These are phyloP conservation scores for Chenopodium berlandieri DNA, from an alignment of 148 eudicot species.

Conservation along the genomic window DNA sequence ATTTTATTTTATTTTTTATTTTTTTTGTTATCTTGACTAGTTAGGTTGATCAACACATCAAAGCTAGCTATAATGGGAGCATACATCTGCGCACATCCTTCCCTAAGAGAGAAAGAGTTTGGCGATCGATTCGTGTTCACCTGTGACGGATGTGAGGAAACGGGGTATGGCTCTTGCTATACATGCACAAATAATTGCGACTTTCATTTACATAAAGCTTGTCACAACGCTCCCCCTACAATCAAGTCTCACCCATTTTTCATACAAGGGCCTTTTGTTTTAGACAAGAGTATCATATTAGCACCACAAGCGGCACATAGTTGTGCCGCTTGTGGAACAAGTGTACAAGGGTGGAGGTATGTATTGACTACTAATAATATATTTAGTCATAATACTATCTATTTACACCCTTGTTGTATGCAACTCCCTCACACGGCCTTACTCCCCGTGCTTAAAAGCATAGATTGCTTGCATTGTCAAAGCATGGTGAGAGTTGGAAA, in stretches of 20 bases:
- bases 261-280: background rate
- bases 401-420: conserved; percentile 6
- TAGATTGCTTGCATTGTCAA: background rate
- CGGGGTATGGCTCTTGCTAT: conserved; percentile 14
- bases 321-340: conserved; percentile 12
- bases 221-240: conserved; percentile 1
- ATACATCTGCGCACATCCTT: background rate
- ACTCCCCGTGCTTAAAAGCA: background rate
- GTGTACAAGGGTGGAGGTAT: conserved; percentile 12
- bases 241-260: background rate
- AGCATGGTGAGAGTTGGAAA: background rate
- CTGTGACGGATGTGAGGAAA: conserved; percentile 4
- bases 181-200: background rate
- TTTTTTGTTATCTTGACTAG: background rate
- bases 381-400: background rate
- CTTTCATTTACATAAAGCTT: conserved; percentile 13
- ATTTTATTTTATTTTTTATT: background rate
- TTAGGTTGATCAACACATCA: background rate
- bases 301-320: conserved; percentile 1
- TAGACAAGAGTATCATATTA: background rate
- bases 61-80: background rate
- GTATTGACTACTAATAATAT: background rate
- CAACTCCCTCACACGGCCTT: background rate
- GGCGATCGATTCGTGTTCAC: conserved; percentile 11
- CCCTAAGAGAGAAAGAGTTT: background rate